Conservation (phyloP, 306 rosid genomes). For the Sesbania bispinosa region DNA sequence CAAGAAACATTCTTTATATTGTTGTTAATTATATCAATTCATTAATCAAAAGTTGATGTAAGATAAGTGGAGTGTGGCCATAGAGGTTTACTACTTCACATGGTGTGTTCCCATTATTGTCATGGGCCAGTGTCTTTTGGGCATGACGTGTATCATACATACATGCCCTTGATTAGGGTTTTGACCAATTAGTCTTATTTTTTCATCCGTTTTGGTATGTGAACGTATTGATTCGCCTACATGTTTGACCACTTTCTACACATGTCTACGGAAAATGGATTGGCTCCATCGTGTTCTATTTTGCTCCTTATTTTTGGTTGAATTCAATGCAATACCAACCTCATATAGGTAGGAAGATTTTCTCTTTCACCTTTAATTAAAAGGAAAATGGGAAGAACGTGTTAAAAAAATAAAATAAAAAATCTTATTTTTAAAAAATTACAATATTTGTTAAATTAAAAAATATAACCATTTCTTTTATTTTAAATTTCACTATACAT, state of each 20-base stretch:
- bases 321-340: neutral
- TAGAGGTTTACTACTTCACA: slow-evolving; percentile 24
- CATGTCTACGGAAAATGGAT: neutral
- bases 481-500: neutral
- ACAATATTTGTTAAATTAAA: neutral
- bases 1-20: slow-evolving; percentile 26
- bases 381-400: too few relatives aligned
- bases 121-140: neutral
- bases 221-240: slow-evolving; percentile 29
- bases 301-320: neutral
- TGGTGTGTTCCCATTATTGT: slow-evolving; percentile 14
- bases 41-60: neutral
- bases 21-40: neutral
- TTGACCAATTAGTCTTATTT: slow-evolving; percentile 20
- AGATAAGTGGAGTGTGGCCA: neutral
- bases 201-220: neutral
- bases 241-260: slow-evolving; percentile 45
- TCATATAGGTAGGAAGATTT: neutral
- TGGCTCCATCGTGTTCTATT: neutral
- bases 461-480: neutral
- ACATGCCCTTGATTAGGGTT: neutral
- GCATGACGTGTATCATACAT: neutral
- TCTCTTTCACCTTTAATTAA: slow-evolving; percentile 2
- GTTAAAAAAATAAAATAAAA: too few relatives aligned
- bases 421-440: too few relatives aligned